Evolutionary conservation across 2,329 filamentous ascomycete species (phyloP).

Genomic region (Fusarium tanahbumbuense): DNA sequence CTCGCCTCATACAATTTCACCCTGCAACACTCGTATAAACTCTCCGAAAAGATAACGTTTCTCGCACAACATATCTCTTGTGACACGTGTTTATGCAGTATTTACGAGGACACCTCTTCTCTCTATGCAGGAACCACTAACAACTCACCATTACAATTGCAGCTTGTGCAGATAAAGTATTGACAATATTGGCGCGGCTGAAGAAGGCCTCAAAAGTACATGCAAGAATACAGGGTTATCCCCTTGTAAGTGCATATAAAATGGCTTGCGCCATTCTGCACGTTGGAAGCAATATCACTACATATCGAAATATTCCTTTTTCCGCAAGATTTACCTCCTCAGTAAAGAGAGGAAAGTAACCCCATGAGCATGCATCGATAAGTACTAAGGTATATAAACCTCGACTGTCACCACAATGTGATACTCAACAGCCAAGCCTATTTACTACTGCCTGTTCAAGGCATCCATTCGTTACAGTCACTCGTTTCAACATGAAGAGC

Average conservation of each 20-base stretch:
- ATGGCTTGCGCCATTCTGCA: background rate
- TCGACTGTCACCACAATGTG: background rate
- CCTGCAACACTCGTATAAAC: background rate
- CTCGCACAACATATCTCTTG: background rate
- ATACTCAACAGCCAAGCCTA: background rate
- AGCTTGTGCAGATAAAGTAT: background rate
- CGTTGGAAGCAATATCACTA: background rate
- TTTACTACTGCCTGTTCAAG: background rate
- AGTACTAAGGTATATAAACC: slow-evolving; percentile 21
- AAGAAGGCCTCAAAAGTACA: background rate
- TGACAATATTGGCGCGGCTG: slow-evolving; percentile 1
- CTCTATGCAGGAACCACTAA: background rate
- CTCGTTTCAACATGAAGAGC: slow-evolving; percentile 39
- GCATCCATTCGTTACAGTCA: slow-evolving; percentile 43
- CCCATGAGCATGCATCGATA: too few relatives aligned
- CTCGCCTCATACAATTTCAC: background rate
- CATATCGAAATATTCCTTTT: background rate
- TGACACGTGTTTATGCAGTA: background rate
- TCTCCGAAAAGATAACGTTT: background rate
- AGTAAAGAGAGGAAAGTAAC: too few relatives aligned
- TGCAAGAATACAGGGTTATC: background rate
- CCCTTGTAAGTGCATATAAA: background rate
- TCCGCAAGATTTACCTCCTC: background rate
- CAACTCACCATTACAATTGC: too few relatives aligned
- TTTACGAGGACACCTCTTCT: background rate